Percentiles rank a stretch among this genome's conserved stretches.
These are phyloP conservation scores for Kodamaea sagamina DNA, from an alignment of 805 yeast species.

Conservation along the genomic window DNA sequence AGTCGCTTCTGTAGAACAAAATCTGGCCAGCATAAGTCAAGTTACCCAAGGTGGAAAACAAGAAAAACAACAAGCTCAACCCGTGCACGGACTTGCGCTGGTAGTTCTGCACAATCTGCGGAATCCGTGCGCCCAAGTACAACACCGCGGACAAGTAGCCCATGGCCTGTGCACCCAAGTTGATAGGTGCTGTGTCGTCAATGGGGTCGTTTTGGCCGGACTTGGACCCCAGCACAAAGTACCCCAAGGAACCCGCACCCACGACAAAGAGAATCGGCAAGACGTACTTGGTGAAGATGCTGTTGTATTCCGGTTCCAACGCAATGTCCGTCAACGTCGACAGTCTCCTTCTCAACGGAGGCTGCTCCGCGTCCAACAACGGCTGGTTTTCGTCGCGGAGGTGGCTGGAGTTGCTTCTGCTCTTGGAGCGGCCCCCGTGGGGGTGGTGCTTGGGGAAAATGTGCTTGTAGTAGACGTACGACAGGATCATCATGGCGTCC, in stretches of 20 bases:
- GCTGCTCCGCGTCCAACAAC: slow-evolving; percentile 18
- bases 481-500: slow-evolving; percentile 57
- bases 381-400: slow-evolving; percentile 14
- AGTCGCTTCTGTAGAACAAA: slow-evolving; percentile 62
- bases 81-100: slow-evolving; percentile 80
- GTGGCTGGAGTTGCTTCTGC: slow-evolving; percentile 14
- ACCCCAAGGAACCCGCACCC: slow-evolving; percentile 64
- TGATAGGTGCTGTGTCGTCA: slow-evolving; percentile 27
- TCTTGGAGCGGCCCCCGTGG: slow-evolving; percentile 15
- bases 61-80: slow-evolving; percentile 76
- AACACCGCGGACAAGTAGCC: slow-evolving; percentile 71
- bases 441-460: slow-evolving; percentile 43
- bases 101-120: slow-evolving; percentile 84
- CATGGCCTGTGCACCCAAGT: slow-evolving; percentile 60
- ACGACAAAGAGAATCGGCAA: slow-evolving; percentile 64
- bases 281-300: slow-evolving; percentile 51
- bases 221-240: slow-evolving; percentile 46
- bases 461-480: slow-evolving; percentile 58
- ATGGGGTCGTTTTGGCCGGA: slow-evolving; percentile 22
- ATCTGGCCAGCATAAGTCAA: slow-evolving; percentile 76
- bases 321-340: slow-evolving; percentile 54
- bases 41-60: slow-evolving; percentile 74
- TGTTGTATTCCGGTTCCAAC: slow-evolving; percentile 47
- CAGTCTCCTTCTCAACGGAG: slow-evolving; percentile 50
- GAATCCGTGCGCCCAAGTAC: slow-evolving; percentile 68